phyloP scores from a whole-genome alignment of 2,329 filamentous ascomycete species.

The Alternaria alternata region DNA sequence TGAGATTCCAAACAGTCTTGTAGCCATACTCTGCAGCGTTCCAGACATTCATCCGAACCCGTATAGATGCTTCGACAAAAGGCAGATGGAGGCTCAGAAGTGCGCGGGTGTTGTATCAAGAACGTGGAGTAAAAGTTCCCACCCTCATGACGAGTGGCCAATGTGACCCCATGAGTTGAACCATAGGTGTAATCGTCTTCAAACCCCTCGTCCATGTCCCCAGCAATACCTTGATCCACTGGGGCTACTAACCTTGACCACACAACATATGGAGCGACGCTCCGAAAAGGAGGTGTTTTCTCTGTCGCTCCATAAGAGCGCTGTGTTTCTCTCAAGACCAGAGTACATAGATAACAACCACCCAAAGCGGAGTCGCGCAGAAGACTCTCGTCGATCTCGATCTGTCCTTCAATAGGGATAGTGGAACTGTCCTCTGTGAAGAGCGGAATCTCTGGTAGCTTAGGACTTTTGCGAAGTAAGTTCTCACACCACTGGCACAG shows the following conservation, averaged over 20 bases:
- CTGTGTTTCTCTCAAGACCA: background rate
- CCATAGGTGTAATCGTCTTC: background rate
- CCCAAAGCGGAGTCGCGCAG: background rate
- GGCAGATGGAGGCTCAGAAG: background rate
- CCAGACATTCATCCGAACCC: background rate
- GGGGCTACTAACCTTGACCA: background rate
- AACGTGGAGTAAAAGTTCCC: background rate
- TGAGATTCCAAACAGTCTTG: background rate
- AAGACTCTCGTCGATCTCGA: background rate
- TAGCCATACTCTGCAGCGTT: background rate
- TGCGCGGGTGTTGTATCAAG: background rate
- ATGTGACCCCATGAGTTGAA: background rate
- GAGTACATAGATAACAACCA: background rate
- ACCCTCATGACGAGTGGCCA: background rate
- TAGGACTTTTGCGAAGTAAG: background rate
- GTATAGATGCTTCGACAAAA: background rate
- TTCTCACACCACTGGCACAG: background rate
- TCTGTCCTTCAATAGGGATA: background rate
- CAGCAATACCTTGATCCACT: background rate
- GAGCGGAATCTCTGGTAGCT: background rate
- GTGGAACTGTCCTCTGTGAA: background rate
- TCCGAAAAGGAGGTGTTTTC: background rate
- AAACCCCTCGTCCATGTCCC: too few relatives aligned
- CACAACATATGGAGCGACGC: background rate
- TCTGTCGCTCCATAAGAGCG: background rate